Evolutionary conservation across 805 yeast genomes (phyloP).

Genomic region (Saccharomycopsis lassenensis): DNA sequence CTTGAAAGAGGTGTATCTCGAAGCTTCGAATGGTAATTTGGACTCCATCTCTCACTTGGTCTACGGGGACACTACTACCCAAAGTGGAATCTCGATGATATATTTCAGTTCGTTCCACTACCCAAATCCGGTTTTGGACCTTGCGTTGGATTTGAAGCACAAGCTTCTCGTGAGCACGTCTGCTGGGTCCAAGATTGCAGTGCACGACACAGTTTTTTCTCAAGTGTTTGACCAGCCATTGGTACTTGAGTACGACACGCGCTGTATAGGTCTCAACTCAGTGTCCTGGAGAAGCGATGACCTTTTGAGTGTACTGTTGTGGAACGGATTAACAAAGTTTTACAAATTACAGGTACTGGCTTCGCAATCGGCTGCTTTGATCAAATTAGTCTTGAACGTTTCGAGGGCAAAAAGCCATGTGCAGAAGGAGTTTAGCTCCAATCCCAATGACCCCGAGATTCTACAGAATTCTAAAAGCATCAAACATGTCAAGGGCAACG

Average conservation of each 20-base stretch:
- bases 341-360: constrained; percentile 21
- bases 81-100: constrained; percentile 15
- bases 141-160: constrained; percentile 24
- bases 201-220: neutral
- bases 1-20: constrained; percentile 19
- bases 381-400: constrained; percentile 19
- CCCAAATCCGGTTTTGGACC: constrained; percentile 46
- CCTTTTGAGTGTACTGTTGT: constrained; percentile 31
- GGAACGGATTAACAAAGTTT: constrained; percentile 39
- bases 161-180: constrained; percentile 34
- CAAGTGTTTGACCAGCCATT: neutral
- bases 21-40: constrained; percentile 25
- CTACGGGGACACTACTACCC: constrained; percentile 15
- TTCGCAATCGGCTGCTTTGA: neutral
- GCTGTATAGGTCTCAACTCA: constrained; percentile 27
- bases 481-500: constrained; percentile 22
- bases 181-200: constrained; percentile 28
- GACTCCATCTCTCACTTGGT: constrained; percentile 8
- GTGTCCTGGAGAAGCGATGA: constrained; percentile 20
- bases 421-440: constrained; percentile 23
- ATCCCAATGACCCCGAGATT: constrained; percentile 22
- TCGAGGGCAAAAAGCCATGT: constrained; percentile 18
- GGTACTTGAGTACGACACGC: neutral
- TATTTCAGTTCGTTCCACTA: constrained; percentile 27
- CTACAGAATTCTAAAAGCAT: constrained; percentile 26